Evolutionary conservation across 345 rosid genomes (phyloP).

Genomic region (Pistacia integerrima): DNA sequence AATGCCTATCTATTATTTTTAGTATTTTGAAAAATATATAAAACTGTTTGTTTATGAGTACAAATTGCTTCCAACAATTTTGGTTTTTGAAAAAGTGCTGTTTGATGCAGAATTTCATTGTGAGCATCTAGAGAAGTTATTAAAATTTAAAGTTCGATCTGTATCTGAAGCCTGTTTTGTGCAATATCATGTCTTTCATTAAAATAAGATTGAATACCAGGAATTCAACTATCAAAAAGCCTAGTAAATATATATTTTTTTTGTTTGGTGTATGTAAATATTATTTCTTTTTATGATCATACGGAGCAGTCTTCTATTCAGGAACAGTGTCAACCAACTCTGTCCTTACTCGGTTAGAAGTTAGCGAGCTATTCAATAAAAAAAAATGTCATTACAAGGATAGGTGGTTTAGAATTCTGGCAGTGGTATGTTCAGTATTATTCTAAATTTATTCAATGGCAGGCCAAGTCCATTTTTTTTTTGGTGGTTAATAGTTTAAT

Average conservation of each 20-base stretch:
- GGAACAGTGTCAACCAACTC: neutral
- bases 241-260: too few relatives aligned
- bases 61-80: neutral
- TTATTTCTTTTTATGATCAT: neutral
- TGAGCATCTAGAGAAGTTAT: neutral
- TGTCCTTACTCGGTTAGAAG: too few relatives aligned
- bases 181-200: neutral
- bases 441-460: neutral
- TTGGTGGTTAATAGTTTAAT: neutral
- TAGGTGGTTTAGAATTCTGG: neutral
- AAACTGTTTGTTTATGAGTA: constrained; percentile 1
- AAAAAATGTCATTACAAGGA: neutral
- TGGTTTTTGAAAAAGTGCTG: neutral
- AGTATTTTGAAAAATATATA: constrained; percentile 4
- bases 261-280: neutral
- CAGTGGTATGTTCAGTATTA: neutral
- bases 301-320: neutral
- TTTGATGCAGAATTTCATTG: neutral
- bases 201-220: neutral
- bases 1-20: too few relatives aligned
- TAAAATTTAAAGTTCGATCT: too few relatives aligned
- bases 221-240: too few relatives aligned
- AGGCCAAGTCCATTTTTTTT: neutral
- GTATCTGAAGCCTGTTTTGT: too few relatives aligned
- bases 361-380: neutral